Percentiles rank a stretch among this genome's conserved stretches.
Evolutionary conservation across 192 early-diverging fungal species (phyloP).

Genomic region (Rhizophagus sp.): DNA sequence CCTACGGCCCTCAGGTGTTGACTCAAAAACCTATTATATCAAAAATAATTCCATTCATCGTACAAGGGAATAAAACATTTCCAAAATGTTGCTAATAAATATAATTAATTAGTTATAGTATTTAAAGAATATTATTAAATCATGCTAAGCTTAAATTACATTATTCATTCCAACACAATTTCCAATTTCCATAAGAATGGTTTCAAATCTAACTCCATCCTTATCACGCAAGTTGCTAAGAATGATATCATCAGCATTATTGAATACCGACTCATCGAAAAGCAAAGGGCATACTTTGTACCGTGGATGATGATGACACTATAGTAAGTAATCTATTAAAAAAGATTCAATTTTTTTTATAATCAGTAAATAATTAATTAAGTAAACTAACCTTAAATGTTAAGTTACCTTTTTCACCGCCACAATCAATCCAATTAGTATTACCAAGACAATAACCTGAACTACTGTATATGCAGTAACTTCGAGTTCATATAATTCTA

Average conservation of each 20-base stretch:
- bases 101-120: background rate
- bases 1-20: constrained; percentile 56
- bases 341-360: background rate
- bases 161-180: background rate
- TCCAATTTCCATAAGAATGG: constrained; percentile 37
- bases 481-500: constrained; percentile 42
- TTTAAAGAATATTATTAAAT: background rate
- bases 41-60: too few relatives aligned
- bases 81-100: constrained; percentile 32
- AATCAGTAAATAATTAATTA: background rate
- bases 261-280: constrained; percentile 44
- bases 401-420: constrained; percentile 47
- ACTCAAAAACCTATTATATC: constrained; percentile 45
- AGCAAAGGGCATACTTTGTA: constrained; percentile 43
- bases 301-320: constrained; percentile 47
- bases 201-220: constrained; percentile 35
- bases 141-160: background rate
- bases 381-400: background rate
- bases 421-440: constrained; percentile 50
- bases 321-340: constrained; percentile 45
- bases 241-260: constrained; percentile 44
- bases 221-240: constrained; percentile 39
- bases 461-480: constrained; percentile 67
- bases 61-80: constrained; percentile 38
- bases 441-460: constrained; percentile 53